Evolutionary conservation across 2,329 filamentous ascomycete species (phyloP), one percentile per base, ranked within the genome.

Genomic region (Pseudogymnoascus sp.): DNA sequence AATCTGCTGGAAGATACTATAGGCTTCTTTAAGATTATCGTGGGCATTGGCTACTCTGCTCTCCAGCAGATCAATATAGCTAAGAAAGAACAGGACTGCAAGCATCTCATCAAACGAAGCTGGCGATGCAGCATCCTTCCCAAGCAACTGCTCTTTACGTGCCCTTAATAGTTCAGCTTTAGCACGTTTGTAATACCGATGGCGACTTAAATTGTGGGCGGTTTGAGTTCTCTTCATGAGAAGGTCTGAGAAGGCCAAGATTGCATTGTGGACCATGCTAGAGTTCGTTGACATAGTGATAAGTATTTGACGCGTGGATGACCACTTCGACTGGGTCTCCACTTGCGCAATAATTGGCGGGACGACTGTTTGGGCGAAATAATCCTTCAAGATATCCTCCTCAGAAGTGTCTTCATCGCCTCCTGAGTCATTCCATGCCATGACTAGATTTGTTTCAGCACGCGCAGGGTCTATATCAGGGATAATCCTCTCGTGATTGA

Each of bases 341-440:
- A 83, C 78, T 58, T 82, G 78, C 16, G 78, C 78, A 3, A 83
- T 74, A 28, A 83, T 82, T 0, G 80, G 81, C 5, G 80, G 80
- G n/a, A 78, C 78, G 14, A 79, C 76, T 2, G 80, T 78, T 41
- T 74, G 75, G 16, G 77, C 70, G 63, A 83, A 83, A 61, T 80
- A 81, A 45, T 80, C 77, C 64, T 82, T 73, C 1, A 82, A 69
- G 11, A 73, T 69, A 40, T 74, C 71, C 55, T 76, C 73, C 41
- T 76, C 74, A 5, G 74, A 69, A 63, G 69, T 43, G 28, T 70
- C 55, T 63, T 62, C n/a, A 65, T 61, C 40, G 66, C 65, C 14
- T 66, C 63, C 6, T 71, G 67, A 43, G 40, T 43, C 40, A 5
- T 43, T 43, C 40, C 40, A 43, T 43, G 40, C 40, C 40, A 43